Base-by-base conservation (phyloP, 306 rosid species). In the Citrullus amarus region DNA sequence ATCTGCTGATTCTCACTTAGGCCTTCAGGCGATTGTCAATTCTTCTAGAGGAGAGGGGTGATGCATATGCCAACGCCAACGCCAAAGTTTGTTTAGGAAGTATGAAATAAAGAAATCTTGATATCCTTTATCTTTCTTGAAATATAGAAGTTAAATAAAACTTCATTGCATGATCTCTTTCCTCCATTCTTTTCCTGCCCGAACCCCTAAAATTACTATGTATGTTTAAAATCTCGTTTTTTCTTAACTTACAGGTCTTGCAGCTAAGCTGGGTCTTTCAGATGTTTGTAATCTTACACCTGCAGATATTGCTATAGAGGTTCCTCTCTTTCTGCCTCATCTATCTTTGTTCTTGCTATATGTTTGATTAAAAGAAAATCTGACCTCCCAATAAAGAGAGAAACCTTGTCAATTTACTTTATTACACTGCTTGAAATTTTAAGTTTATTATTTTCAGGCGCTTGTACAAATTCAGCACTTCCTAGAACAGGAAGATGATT, bases 71-170 rank as follows among this genome's bases (percentile, higher is more conserved):
- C 79, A 92, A 91, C 4, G 97, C 99, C 41, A 80, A 85, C 83
- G 93, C 92, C 56, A 86, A 89, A 84, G 99, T 96, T 82, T 90
- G 93, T 57, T 82, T 92, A 78, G 88, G 91, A 88, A 86, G 99
- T 96, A 87, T 73, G 96, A 77, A 59, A 20, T 18, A 25, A 30
- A 72, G 69, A 77, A 50, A 38, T 73, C 38, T 60, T 78, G 44
- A 28, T 72, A 51, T 59, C 32, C 32, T 48, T 28, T 73, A 43
- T 74, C 71, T 39, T 12, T 43, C 22, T 77, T 4, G 56, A 56
- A 32, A 48, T 15, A 59, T 8, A 22, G 48, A 18, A 41, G 18
- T 43, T 20, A 30, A 51, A 73, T 22, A 18, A 28, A 28, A 8
- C n/a, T 36, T 36, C 9, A 15, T 48, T 25, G 15, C 54, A 48